phyloP scores from a whole-genome alignment of 2,329 filamentous ascomycete genomes.

The Decorospora gaudefroyi region DNA sequence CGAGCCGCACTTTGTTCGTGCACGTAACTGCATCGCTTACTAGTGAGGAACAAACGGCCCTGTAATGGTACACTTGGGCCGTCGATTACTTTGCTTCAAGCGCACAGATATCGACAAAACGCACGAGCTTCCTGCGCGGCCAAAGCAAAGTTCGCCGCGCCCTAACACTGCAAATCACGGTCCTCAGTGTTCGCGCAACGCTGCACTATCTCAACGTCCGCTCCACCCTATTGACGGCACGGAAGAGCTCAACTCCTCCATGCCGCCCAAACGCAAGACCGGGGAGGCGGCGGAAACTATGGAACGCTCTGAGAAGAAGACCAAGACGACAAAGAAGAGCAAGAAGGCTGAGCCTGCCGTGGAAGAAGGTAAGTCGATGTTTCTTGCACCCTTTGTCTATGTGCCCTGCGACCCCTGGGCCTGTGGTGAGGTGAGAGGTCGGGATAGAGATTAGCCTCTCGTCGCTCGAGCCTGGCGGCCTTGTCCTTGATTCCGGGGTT shows the following conservation, averaged over 20 bases:
- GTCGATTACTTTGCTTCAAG: conserved; percentile 9
- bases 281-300: conserved; percentile 1
- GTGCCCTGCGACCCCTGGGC: neutral
- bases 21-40: conserved; percentile 5
- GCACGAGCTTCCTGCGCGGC: conserved; percentile 11
- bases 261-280: conserved; percentile 20
- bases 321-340: conserved; percentile 6
- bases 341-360: neutral
- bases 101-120: conserved; percentile 12
- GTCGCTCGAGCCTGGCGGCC: too few species aligned
- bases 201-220: neutral
- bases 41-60: conserved; percentile 6
- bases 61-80: conserved; percentile 8
- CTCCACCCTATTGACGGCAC: conserved; percentile 1
- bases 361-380: conserved; percentile 3
- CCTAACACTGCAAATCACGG: neutral
- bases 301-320: conserved; percentile 8
- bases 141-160: neutral
- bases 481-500: conserved; percentile 16
- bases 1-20: conserved; percentile 1
- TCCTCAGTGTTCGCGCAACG: neutral
- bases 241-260: conserved; percentile 1
- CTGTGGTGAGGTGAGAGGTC: conserved; percentile 2
- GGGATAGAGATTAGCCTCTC: conserved; percentile 7
- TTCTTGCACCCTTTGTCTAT: neutral